Base-by-base conservation (phyloP, 768 basidiomycete genomes). In the Podaxis carcinomalis region DNA sequence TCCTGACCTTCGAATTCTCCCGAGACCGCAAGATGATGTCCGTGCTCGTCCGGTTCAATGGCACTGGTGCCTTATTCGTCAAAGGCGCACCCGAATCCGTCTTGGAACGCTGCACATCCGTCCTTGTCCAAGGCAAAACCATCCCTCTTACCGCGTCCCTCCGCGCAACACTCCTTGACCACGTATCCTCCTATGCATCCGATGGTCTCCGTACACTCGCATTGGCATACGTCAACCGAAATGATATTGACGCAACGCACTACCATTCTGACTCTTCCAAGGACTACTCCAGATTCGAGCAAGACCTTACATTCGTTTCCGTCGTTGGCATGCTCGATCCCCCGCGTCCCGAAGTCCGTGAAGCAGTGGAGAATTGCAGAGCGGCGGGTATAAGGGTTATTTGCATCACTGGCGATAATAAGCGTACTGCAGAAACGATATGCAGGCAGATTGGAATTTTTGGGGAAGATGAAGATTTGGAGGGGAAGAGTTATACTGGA, bases 1-100 rank as follows among this genome's bases (percentile, higher is more conserved):
- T 97, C 13, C 77, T 97, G 67, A 99, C 95, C 6, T 96, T 99
- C 73, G 96, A 99, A 73, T 98, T 99, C 75, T 93, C 95, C 21
- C 88, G 96, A 19, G 96, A 98, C 74, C 90, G 96, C 70, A 99
- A 98, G 77, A 96, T 95, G 87, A 98, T 98, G 96, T 97, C 96
- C 21, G 95, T 98, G 55, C 85, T 98, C 54, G 91, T 93, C 40
- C 83, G 77, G 62, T 80, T 86, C 58, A 83, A 86, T 59, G 83
- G 82, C 1, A 74, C 73, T 4, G 91, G 92, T n/a, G 83, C 90
- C 6, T 80, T 98, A 4, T 90, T 95, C 70, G 94, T 90, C 72
- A 98, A 98, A 74, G 96, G 96, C 39, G 96, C 96, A 2, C 96
- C 96, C 5, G 96, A 99, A 77, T 90, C 92, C 23, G 89, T 99